These are phyloP conservation scores for Coelastrella sp. DNA, from an alignment of 139 green algal species.

Conservation along the genomic window DNA sequence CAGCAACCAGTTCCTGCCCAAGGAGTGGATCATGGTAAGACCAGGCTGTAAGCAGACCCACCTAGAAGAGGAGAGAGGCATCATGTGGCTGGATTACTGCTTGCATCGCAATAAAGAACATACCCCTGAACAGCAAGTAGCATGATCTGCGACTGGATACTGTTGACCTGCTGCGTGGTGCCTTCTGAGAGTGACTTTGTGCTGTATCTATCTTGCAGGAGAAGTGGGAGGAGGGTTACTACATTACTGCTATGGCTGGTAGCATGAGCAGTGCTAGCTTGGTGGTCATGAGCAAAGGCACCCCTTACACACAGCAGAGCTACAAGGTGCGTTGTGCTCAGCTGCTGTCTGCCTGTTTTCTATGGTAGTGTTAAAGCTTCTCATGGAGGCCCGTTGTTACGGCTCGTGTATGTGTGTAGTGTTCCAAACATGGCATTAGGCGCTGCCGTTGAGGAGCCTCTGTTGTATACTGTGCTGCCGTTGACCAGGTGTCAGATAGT, in stretches of 20 bases:
- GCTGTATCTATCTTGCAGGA: slow-evolving; percentile 58
- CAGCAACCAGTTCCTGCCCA: slow-evolving; percentile 94
- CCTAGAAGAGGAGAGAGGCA: too few species aligned
- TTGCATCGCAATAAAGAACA: too few species aligned
- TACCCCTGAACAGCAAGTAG: too few species aligned
- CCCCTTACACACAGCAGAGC: slow-evolving; percentile 98
- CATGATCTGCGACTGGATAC: too few species aligned
- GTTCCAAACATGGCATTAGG: too few species aligned
- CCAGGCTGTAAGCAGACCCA: neutral
- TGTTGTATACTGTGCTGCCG: neutral
- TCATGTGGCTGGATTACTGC: too few species aligned
- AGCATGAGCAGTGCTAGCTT: slow-evolving; percentile 79
- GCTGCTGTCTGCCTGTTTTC: neutral
- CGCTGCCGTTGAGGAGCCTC: too few species aligned
- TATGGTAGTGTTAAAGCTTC: neutral
- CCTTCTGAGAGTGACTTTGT: too few species aligned
- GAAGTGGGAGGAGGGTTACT: slow-evolving; percentile 99
- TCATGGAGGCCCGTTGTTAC: neutral
- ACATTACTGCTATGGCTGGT: slow-evolving; percentile 98
- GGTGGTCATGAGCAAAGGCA: slow-evolving; percentile 97
- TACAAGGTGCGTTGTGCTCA: slow-evolving; percentile 94
- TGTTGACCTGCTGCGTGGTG: too few species aligned
- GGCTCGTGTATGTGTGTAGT: too few species aligned
- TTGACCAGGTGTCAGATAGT: slow-evolving; percentile 81
- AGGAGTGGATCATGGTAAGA: slow-evolving; percentile 97